These are phyloP conservation scores for Eucalyptus pumila DNA, from an alignment of 345 rosid species.

Conservation along the genomic window DNA sequence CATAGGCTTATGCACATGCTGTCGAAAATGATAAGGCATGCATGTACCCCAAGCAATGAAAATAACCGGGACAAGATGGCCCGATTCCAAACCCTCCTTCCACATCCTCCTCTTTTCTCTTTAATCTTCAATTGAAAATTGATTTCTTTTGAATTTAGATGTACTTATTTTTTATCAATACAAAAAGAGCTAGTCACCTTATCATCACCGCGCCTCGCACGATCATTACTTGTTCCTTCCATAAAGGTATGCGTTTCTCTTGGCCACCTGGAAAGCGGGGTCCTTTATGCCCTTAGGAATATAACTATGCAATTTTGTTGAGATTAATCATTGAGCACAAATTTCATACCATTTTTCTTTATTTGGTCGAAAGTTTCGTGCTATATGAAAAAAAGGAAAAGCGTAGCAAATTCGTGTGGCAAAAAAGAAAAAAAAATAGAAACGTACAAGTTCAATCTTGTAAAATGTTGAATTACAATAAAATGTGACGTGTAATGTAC, in stretches of 20 bases:
- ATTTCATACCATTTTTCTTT: no score
- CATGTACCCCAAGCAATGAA: not conserved
- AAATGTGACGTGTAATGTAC: not conserved
- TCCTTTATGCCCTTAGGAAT: not conserved
- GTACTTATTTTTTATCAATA: not conserved
- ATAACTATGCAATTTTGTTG: not conserved
- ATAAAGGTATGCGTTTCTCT: not conserved
- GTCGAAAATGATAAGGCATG: not conserved
- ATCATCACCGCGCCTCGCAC: rapidly evolving
- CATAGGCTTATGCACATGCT: not conserved
- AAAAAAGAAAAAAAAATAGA: not conserved
- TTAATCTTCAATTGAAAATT: not conserved
- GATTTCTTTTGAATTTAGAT: not conserved
- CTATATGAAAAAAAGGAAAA: not conserved
- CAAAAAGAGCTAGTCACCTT: not conserved
- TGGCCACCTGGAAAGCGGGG: not conserved
- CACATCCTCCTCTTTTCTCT: not conserved
- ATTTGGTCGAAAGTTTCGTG: not conserved
- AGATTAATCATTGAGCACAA: not conserved
- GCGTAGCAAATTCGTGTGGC: not conserved
- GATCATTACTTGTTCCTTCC: no score
- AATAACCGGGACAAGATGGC: not conserved
- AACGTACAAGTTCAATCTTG: not conserved
- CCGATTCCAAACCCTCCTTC: not conserved
- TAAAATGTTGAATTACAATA: not conserved